Percentiles rank a stretch among this genome's conserved stretches.
These are phyloP conservation scores for Macrolepiota dolichaula DNA, from an alignment of 768 basidiomycete species.

Conservation along the genomic window DNA sequence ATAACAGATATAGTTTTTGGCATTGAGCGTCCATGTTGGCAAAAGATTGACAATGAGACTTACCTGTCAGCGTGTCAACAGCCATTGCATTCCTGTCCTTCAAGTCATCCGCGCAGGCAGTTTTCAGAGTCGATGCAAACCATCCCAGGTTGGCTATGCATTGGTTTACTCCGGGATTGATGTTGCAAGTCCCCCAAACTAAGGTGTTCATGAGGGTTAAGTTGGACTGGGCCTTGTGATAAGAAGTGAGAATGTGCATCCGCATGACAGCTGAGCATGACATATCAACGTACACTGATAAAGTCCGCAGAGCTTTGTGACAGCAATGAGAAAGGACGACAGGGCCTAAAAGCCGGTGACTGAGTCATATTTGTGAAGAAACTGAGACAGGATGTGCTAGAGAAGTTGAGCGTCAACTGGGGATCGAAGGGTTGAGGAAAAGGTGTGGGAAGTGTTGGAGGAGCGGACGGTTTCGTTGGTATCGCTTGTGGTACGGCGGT, in stretches of 20 bases:
- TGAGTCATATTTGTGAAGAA: conserved; percentile 80
- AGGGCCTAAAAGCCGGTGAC: conserved; percentile 57
- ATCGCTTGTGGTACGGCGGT: conserved; percentile 22
- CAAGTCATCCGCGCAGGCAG: conserved; percentile 57
- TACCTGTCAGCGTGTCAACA: conserved; percentile 53
- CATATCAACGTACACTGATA: conserved; percentile 40
- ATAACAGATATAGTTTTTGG: conserved; percentile 1
- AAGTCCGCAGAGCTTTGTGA: conserved; percentile 52
- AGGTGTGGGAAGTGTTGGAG: conserved; percentile 63
- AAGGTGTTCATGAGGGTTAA: conserved; percentile 60
- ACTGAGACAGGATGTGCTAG: conserved; percentile 55
- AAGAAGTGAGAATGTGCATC: conserved; percentile 7
- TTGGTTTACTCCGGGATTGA: conserved; percentile 38
- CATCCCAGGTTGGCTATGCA: conserved; percentile 68
- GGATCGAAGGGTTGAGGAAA: conserved; percentile 77
- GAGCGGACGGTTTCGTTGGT: conserved; percentile 46
- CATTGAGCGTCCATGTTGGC: conserved; percentile 4
- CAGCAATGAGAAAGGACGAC: conserved; percentile 73
- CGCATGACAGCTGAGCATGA: background rate
- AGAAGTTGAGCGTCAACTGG: conserved; percentile 61
- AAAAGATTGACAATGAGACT: conserved; percentile 15
- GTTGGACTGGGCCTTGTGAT: conserved; percentile 58
- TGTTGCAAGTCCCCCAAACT: conserved; percentile 82
- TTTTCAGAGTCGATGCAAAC: conserved; percentile 48
- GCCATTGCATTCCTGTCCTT: conserved; percentile 47